Base-by-base conservation (phyloP, 306 rosid genomes). In the Prunus dulcis region DNA sequence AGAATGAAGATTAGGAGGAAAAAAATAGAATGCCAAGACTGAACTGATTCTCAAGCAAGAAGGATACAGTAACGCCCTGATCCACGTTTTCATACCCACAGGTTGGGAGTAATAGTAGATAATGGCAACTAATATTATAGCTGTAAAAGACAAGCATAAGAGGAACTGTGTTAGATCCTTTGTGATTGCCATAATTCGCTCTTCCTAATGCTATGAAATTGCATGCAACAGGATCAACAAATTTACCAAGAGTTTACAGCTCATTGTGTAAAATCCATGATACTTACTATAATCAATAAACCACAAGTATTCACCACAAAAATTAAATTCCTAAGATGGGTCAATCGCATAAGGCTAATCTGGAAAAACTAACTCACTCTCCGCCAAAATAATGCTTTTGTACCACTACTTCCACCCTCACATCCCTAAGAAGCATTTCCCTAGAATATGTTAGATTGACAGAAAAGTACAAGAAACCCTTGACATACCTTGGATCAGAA, bases 101-200 rank as follows among this genome's bases (percentile, higher is more conserved):
- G 98, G 98, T 74, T 83, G 92, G 73, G 99, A 96, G 86, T 55
- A 96, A 80, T 92, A 90, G 93, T 96, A 96, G 84, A 96, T 96
- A 51, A 88, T 34, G 77, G 93, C 90, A 84, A 95, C 87, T 75
- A 95, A 86, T 74, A 95, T 64, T 50, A 95, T 45, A 66, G 97
- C 97, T 94, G 97, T 64, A 72, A 66, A 84, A 84, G 51, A 83
- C 51, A 79, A 80, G 30, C 67, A 83, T 47, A 80, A 78, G 38
- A 64, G 47, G 63, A 58, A 64, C 19, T 19, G 72, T 27, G 83
- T 93, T 79, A 90, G 80, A 72, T 64, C 71, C 64, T 77, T 64
- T 64, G 51, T 15, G 25, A 73, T 58, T 46, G 45, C 69, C 55
- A 32, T 74, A 50, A 65, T 58, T 34, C 18, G 23, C 76, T 43